Percentiles rank a stretch among this genome's conserved stretches.
Evolutionary conservation across 2,329 filamentous ascomycete species (phyloP).

Genomic region (Blastomyces gilchristii): DNA sequence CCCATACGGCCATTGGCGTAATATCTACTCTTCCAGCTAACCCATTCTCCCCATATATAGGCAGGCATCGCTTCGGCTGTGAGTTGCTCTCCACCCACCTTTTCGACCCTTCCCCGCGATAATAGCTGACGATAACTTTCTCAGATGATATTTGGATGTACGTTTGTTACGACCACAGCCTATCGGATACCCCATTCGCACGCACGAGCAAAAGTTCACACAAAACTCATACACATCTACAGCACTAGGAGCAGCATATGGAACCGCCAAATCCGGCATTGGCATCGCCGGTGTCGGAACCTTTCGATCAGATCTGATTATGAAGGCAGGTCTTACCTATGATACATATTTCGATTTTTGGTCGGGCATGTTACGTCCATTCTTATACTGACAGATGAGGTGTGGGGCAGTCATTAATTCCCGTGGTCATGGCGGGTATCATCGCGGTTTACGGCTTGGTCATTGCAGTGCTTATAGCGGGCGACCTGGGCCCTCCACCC

Average conservation of each 20-base stretch:
- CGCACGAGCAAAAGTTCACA: background rate
- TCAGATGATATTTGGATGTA: conserved; percentile 45
- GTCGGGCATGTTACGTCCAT: background rate
- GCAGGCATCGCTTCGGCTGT: conserved; percentile 42
- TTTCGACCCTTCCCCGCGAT: background rate
- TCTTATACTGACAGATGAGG: conserved; percentile 15
- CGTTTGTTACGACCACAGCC: background rate
- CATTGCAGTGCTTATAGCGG: conserved; percentile 88
- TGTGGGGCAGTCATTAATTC: conserved; percentile 37
- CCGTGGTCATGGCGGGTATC: conserved; percentile 89
- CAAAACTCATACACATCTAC: conserved; percentile 15
- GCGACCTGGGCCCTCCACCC: conserved; percentile 67
- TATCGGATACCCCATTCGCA: background rate
- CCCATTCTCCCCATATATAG: conserved; percentile 20
- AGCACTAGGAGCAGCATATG: conserved; percentile 57
- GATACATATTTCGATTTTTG: background rate
- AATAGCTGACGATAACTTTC: background rate
- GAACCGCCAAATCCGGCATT: conserved; percentile 58
- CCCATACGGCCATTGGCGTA: background rate
- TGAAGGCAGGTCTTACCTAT: conserved; percentile 46
- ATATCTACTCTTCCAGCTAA: background rate
- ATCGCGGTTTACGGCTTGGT: conserved; percentile 97
- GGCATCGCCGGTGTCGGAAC: conserved; percentile 57
- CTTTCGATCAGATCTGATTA: conserved; percentile 56
- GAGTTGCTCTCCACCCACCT: conserved; percentile 19